Evolutionary conservation across 2,329 filamentous ascomycete genomes (phyloP).

Genomic region (Berkeleyomyces basicola): DNA sequence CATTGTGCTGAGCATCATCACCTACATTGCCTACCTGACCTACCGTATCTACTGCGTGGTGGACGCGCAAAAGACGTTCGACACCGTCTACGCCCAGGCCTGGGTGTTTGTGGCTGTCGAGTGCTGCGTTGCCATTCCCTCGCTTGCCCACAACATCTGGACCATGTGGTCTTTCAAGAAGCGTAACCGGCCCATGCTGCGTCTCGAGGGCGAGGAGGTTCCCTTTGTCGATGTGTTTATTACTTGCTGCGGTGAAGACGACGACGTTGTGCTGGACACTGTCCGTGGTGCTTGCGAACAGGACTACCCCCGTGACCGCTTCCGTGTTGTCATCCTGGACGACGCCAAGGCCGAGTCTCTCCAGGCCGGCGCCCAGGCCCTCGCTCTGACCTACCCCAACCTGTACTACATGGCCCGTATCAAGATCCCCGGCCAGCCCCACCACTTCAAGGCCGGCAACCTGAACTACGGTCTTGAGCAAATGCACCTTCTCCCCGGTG

Average conservation of each 20-base stretch:
- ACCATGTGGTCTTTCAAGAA: slow-evolving; percentile 40
- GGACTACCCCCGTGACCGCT: slow-evolving; percentile 37
- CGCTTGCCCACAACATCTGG: slow-evolving; percentile 40
- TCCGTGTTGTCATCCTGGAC: slow-evolving; percentile 38
- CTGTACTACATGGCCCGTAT: slow-evolving; percentile 35
- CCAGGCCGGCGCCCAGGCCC: slow-evolving; percentile 23
- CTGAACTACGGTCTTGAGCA: slow-evolving; percentile 42
- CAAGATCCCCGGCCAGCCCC: slow-evolving; percentile 30
- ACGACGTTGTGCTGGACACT: slow-evolving; percentile 40
- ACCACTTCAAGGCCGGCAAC: slow-evolving; percentile 49
- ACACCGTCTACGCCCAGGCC: slow-evolving; percentile 29
- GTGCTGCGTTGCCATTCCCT: slow-evolving; percentile 34
- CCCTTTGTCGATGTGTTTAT: slow-evolving; percentile 41
- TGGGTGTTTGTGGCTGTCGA: slow-evolving; percentile 43
- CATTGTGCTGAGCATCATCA: slow-evolving; percentile 25
- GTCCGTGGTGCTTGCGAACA: slow-evolving; percentile 35
- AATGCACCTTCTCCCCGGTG: slow-evolving; percentile 33
- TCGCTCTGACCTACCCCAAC: slow-evolving; percentile 29
- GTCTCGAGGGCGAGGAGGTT: slow-evolving; percentile 30
- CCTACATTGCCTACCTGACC: slow-evolving; percentile 33
- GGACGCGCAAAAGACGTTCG: slow-evolving; percentile 28
- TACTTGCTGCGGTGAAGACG: slow-evolving; percentile 40
- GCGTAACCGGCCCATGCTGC: slow-evolving; percentile 34
- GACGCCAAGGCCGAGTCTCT: slow-evolving; percentile 33
- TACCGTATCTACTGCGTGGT: slow-evolving; percentile 36